phyloP scores from a whole-genome alignment of 768 basidiomycete species.

The Hygrocybe coccinea region DNA sequence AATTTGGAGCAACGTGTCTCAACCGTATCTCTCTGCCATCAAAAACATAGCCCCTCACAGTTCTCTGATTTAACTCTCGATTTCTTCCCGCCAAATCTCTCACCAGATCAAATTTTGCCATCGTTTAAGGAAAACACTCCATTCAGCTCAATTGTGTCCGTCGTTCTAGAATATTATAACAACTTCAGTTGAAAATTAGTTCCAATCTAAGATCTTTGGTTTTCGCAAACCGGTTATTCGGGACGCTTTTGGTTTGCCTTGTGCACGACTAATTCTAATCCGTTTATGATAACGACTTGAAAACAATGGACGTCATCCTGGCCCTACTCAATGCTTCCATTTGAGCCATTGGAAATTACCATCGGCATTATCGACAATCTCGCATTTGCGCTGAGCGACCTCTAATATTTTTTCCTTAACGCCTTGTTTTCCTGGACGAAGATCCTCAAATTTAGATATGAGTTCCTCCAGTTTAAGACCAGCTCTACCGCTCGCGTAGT shows the following conservation, averaged over 20 bases:
- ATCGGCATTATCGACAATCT: conserved; percentile 52
- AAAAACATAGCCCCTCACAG: no score
- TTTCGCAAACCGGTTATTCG: no score
- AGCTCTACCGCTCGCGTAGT: conserved; percentile 55
- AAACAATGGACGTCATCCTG: neutral
- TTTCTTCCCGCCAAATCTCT: no score
- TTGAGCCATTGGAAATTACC: conserved; percentile 57
- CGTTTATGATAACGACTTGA: no score
- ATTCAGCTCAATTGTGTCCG: no score
- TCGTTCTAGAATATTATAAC: neutral
- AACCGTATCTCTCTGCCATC: no score
- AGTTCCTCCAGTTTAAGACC: conserved; percentile 62
- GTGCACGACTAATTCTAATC: no score
- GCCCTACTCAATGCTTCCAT: conserved; percentile 45
- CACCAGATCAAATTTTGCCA: no score
- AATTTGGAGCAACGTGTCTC: no score
- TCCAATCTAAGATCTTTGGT: no score
- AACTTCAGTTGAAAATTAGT: neutral
- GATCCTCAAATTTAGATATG: conserved; percentile 46
- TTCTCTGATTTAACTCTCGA: no score
- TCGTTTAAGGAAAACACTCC: neutral
- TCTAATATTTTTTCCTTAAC: conserved; percentile 74
- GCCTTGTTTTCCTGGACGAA: conserved; percentile 52
- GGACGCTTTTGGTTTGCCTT: no score
- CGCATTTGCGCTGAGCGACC: conserved; percentile 65